phyloP scores from a whole-genome alignment of 257 asterid species.

The Primulina huaijiensis region DNA sequence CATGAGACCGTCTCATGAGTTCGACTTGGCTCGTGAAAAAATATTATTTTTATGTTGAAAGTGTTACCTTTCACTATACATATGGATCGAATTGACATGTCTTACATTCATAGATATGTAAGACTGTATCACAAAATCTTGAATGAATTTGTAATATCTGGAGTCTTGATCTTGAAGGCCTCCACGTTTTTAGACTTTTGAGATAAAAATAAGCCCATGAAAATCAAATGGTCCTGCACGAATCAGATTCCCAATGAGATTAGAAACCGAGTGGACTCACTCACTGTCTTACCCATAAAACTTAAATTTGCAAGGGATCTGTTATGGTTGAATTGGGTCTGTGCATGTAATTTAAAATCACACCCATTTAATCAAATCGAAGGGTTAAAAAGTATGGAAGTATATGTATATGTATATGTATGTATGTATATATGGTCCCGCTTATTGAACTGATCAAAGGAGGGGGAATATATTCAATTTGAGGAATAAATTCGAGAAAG shows the following conservation, averaged over 20 bases:
- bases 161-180: not conserved
- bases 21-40: too few relatives aligned
- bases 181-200: slow-evolving; percentile 33
- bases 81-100: too few relatives aligned
- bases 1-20: too few relatives aligned
- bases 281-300: not conserved
- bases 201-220: slow-evolving; percentile 34
- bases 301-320: not conserved
- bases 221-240: slow-evolving; percentile 44
- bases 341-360: not conserved
- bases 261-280: slow-evolving; percentile 25
- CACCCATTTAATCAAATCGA: slow-evolving; percentile 19
- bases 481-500: slow-evolving; percentile 58
- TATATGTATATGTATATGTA: not conserved
- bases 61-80: too few relatives aligned
- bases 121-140: too few relatives aligned
- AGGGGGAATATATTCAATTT: slow-evolving; percentile 54
- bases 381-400: slow-evolving; percentile 18
- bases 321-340: not conserved
- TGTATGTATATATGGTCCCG: slow-evolving; percentile 30
- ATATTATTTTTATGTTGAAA: too few relatives aligned
- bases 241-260: slow-evolving; percentile 43
- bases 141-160: not conserved
- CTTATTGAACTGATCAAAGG: slow-evolving; percentile 37
- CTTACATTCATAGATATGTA: too few relatives aligned